Conservation (phyloP, 331 rosid species). For the Pyracantha coccinea region DNA sequence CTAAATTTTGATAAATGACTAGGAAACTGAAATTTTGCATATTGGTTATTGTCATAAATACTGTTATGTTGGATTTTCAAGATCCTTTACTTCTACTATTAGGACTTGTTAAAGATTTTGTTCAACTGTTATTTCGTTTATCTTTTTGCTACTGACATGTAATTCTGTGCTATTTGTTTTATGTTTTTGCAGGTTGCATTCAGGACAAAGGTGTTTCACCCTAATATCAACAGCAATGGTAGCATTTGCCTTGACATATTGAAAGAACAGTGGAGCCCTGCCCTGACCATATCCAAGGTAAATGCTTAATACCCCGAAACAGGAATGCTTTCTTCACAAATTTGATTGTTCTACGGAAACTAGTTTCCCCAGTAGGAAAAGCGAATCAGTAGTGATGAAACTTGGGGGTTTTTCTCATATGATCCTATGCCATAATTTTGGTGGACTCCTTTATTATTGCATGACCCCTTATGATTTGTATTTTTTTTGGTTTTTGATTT, state of each 20-base stretch:
- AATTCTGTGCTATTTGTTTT: no score
- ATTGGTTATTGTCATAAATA: background rate
- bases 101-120: no score
- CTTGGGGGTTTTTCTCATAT: background rate
- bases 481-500: background rate
- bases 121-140: no score
- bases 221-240: conserved; percentile 66
- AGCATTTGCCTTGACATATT: conserved; percentile 73
- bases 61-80: no score
- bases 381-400: no score
- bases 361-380: background rate
- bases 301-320: background rate
- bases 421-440: background rate
- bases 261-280: conserved; percentile 83
- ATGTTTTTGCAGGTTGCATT: conserved; percentile 47
- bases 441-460: background rate
- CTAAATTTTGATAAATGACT: background rate
- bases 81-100: no score
- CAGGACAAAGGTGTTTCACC: conserved; percentile 63
- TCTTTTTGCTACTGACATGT: no score
- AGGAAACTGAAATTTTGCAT: background rate
- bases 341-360: background rate
- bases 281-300: conserved; percentile 63
- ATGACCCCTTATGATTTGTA: no score
- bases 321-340: background rate